phyloP scores from a whole-genome alignment of 306 rosid species.

The Vigna mungo region DNA sequence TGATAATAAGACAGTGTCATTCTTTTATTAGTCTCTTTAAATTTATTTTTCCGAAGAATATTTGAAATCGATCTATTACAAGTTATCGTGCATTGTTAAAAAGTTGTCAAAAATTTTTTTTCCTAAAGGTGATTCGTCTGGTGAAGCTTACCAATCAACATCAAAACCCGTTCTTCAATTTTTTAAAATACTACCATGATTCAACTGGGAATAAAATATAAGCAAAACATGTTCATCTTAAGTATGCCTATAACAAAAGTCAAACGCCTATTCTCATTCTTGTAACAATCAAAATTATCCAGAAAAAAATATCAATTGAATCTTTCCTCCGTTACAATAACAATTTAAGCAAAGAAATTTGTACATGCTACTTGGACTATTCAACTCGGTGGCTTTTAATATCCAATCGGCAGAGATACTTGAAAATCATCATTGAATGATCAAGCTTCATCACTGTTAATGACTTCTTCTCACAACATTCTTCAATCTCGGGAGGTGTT shows the following conservation, averaged over 20 bases:
- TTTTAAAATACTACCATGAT: no score
- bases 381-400: conserved; percentile 40
- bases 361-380: background rate
- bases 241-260: background rate
- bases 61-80: no score
- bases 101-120: no score
- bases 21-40: no score
- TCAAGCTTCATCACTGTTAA: conserved; percentile 7
- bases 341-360: background rate
- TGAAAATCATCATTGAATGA: conserved; percentile 38
- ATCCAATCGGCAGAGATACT: background rate
- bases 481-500: conserved; percentile 6
- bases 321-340: background rate
- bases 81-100: no score
- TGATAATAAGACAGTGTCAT: no score
- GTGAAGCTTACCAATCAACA: no score
- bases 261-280: background rate
- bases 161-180: no score
- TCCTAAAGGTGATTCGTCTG: no score
- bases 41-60: no score
- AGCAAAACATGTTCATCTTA: no score
- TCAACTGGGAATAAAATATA: no score
- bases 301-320: background rate
- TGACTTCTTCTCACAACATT: conserved; percentile 2
- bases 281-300: background rate